Evolutionary conservation across 371 early-diverging fungal species (phyloP), one percentile per base, ranked within the genome.

Genomic region (Rhizomucor miehei): DNA sequence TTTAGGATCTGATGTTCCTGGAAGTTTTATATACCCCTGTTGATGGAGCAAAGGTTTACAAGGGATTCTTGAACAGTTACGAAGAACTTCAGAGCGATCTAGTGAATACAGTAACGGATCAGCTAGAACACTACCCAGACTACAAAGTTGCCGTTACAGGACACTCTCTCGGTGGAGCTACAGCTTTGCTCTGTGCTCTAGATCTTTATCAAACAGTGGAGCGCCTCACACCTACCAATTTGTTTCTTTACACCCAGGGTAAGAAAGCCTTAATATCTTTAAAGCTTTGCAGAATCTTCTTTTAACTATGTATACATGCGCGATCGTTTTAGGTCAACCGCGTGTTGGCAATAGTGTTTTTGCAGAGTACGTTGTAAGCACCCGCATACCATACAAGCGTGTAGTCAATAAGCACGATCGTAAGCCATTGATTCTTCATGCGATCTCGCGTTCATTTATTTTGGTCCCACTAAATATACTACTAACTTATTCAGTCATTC

Each of bases 101-200:
- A 8, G 12, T 60, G 3, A 24, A 17, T 12, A 47, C 24, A 11
- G 29, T 60, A 16, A 10, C 14, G 6, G 38, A 55, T 23, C 54
- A 59, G 36, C 20, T 58, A 23, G 46, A 36, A 9, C 39, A 55
- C 20, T 45, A 64, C 20, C 59, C 56, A 16, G 53, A 64, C 34
- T 64, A 64, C 50, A 50, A 56, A 14, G 35, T 60, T 24, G 49
- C 35, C 11, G 54, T 64, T 16, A 52, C 59, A n/a, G 65, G 65
- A 8, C 63, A 63, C 41, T 62, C 63, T 2, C 48, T 62, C 3
- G 63, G 63, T 23, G 63, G 63, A 20, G 63, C 63, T 19, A 19
- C 41, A n/a, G 63, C 54, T 9, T 45, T 57, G 12, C 41, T 62
- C 8, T 49, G 48, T 47, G 63, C 63, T 0, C 12, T 62, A 43